Evolutionary conservation across 805 yeast species (phyloP).

Genomic region (Jamesozyma lodderae): DNA sequence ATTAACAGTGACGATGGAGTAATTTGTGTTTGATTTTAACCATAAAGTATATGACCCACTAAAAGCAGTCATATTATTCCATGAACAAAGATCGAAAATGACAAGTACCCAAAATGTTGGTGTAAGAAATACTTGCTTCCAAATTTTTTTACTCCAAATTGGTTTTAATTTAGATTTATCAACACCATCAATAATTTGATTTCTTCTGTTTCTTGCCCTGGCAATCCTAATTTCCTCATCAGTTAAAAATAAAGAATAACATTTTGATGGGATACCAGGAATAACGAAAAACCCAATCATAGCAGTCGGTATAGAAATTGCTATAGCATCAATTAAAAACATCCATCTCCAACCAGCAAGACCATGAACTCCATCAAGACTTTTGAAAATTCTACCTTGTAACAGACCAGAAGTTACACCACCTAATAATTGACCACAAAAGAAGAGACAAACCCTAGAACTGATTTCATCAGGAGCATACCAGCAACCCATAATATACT

Average conservation of each 20-base stretch:
- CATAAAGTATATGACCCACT: slow-evolving; percentile 54
- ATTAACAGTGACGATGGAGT: slow-evolving; percentile 38
- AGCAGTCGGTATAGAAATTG: slow-evolving; percentile 40
- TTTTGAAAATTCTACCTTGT: slow-evolving; percentile 35
- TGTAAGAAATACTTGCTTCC: slow-evolving; percentile 44
- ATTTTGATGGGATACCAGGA: slow-evolving; percentile 54
- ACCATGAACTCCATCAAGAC: slow-evolving; percentile 38
- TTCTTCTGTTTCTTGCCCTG: slow-evolving; percentile 34
- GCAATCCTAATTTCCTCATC: slow-evolving; percentile 54
- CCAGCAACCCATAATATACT: slow-evolving; percentile 53
- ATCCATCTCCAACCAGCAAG: slow-evolving; percentile 61
- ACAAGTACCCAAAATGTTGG: slow-evolving; percentile 51
- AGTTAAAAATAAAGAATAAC: slow-evolving; percentile 45
- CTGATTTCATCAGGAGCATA: slow-evolving; percentile 49
- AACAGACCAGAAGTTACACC: slow-evolving; percentile 48
- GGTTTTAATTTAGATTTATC: slow-evolving; percentile 22
- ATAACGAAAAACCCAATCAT: slow-evolving; percentile 39
- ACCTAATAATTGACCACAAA: slow-evolving; percentile 43
- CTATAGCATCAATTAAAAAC: slow-evolving; percentile 53
- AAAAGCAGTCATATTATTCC: slow-evolving; percentile 52
- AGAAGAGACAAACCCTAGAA: slow-evolving; percentile 55
- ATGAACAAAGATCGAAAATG: slow-evolving; percentile 48
- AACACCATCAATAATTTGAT: slow-evolving; percentile 27
- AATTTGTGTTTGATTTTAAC: slow-evolving; percentile 44
- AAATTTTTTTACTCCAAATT: slow-evolving; percentile 34